These are phyloP conservation scores for Penstemon davidsonii DNA, from an alignment of 257 asterid species.

Conservation along the genomic window DNA sequence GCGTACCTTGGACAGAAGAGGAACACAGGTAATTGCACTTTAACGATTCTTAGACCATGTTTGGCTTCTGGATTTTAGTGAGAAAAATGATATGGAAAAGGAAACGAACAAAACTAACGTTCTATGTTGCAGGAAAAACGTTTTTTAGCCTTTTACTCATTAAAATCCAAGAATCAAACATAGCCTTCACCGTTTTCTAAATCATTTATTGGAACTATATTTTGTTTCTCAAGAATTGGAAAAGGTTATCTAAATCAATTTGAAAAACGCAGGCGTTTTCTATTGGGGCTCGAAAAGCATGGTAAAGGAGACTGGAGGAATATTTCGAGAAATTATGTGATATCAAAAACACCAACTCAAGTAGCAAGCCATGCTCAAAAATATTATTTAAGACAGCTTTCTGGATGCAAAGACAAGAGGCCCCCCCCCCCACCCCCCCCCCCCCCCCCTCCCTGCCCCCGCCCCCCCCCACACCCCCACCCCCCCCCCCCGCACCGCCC, in stretches of 20 bases:
- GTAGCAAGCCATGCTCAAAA: constrained; percentile 97
- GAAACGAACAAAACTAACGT: no score
- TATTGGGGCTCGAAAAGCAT: constrained; percentile 61
- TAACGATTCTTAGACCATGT: background rate
- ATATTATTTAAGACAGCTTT: constrained; percentile 63
- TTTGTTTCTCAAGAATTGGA: background rate
- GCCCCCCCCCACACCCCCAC: no score
- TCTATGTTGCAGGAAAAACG: background rate
- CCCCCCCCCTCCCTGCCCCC: no score
- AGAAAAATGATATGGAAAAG: no score
- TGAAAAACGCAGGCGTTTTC: constrained; percentile 49
- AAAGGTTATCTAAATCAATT: background rate
- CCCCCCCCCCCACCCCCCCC: no score
- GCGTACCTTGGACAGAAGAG: constrained; percentile 88
- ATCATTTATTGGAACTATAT: background rate
- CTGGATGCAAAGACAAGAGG: constrained; percentile 66
- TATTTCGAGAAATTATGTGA: constrained; percentile 70
- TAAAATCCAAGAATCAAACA: background rate
- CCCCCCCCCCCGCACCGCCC: no score
- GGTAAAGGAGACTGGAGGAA: constrained; percentile 92
- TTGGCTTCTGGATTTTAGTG: background rate
- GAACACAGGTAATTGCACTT: constrained; percentile 62
- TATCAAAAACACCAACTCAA: constrained; percentile 74
- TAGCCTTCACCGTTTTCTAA: background rate
- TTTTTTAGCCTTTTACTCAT: background rate